Evolutionary conservation across 441 rosid species (phyloP).

Genomic region (Sinapis alba): DNA sequence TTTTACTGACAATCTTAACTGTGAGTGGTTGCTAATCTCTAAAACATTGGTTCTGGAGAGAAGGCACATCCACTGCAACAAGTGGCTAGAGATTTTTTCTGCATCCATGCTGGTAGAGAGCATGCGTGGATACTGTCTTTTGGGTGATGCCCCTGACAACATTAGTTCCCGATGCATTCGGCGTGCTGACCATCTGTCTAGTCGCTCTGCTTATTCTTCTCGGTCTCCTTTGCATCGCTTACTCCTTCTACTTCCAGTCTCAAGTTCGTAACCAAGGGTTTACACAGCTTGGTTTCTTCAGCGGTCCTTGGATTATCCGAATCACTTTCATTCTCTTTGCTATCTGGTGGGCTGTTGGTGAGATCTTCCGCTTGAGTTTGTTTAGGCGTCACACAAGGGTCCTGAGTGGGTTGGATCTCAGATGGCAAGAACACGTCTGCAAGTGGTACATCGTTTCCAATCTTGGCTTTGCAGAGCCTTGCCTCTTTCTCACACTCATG

Average conservation of each 20-base stretch:
- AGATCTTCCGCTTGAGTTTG: constrained; percentile 72
- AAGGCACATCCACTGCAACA: constrained; percentile 22
- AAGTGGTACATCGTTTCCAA: constrained; percentile 88
- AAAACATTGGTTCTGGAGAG: constrained; percentile 31
- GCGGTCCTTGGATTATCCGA: constrained; percentile 92
- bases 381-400: constrained; percentile 61
- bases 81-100: constrained; percentile 47
- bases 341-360: constrained; percentile 93
- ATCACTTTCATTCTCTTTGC: constrained; percentile 70
- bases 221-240: constrained; percentile 78
- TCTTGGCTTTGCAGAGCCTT: constrained; percentile 97
- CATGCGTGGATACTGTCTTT: constrained; percentile 96
- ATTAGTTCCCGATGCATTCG: constrained; percentile 93
- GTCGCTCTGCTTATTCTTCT: constrained; percentile 71
- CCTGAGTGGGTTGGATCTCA: constrained; percentile 57
- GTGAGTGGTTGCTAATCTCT: constrained; percentile 25
- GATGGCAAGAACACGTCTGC: constrained; percentile 95
- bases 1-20: neutral
- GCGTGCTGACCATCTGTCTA: constrained; percentile 92
- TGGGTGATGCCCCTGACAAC: constrained; percentile 99
- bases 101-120: constrained; percentile 99
- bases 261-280: constrained; percentile 56
- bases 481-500: constrained; percentile 81
- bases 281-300: constrained; percentile 67
- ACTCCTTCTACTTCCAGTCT: constrained; percentile 77